Evolutionary conservation across 2,329 filamentous ascomycete species (phyloP).

Genomic region (Parastagonospora avenae): DNA sequence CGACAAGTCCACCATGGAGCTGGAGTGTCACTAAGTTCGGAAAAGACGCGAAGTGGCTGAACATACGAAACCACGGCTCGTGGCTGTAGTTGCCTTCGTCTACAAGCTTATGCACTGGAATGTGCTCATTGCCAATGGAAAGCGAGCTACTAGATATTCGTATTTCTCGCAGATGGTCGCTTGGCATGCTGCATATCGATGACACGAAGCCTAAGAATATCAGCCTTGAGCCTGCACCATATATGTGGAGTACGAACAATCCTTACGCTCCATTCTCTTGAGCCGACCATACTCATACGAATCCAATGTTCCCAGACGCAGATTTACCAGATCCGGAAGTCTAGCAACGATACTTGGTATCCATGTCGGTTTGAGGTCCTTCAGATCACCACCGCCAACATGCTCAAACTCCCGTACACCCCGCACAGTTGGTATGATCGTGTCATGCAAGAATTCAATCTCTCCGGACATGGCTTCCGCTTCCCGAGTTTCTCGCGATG

Average conservation of each 20-base stretch:
- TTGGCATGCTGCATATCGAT: neutral
- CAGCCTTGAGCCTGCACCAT: neutral
- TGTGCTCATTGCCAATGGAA: neutral
- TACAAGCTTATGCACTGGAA: slow-evolving; percentile 4
- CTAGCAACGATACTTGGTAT: neutral
- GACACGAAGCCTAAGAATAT: neutral
- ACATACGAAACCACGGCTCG: slow-evolving; percentile 4
- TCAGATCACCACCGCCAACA: neutral
- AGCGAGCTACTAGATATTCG: neutral
- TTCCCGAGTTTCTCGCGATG: neutral
- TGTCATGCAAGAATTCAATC: slow-evolving; percentile 1
- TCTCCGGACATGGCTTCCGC: neutral
- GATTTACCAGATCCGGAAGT: neutral
- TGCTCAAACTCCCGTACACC: neutral
- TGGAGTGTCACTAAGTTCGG: slow-evolving; percentile 1
- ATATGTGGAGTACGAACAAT: neutral
- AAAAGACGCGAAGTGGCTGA: slow-evolving; percentile 3
- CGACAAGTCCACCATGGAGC: slow-evolving; percentile 2
- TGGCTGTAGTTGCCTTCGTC: neutral
- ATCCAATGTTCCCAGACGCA: neutral
- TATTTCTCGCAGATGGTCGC: slow-evolving; percentile 1
- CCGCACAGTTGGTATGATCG: neutral
- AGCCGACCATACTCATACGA: neutral
- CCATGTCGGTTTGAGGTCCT: neutral
- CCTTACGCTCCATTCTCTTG: neutral